These are phyloP conservation scores for Penicillium sp. DNA, from an alignment of 2,329 filamentous ascomycete species.

Conservation along the genomic window DNA sequence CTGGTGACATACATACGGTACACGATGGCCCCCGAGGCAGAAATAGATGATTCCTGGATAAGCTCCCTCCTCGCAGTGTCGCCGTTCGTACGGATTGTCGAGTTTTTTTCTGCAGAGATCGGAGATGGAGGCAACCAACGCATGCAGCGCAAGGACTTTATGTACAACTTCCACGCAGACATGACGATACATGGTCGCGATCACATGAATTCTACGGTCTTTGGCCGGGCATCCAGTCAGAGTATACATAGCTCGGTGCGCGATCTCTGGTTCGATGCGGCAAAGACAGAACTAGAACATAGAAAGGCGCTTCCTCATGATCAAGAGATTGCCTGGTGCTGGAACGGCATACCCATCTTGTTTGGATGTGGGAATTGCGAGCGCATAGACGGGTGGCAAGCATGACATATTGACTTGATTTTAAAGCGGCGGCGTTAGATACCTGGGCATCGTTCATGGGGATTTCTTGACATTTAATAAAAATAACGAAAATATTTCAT, in stretches of 20 bases:
- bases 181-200: constrained; percentile 36
- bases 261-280: constrained; percentile 42
- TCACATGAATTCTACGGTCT: constrained; percentile 37
- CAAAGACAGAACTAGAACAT: constrained; percentile 27
- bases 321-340: constrained; percentile 32
- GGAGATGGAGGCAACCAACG: constrained; percentile 40
- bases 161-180: constrained; percentile 42
- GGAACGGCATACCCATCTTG: constrained; percentile 34
- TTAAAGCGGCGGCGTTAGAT: constrained; percentile 12
- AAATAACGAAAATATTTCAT: no score
- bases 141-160: constrained; percentile 41
- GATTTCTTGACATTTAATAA: neutral
- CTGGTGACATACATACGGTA: constrained; percentile 38
- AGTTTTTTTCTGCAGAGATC: constrained; percentile 44
- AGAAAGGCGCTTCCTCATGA: constrained; percentile 32
- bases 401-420: constrained; percentile 22
- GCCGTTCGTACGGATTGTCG: constrained; percentile 38
- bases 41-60: constrained; percentile 38
- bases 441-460: constrained; percentile 1
- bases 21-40: constrained; percentile 34
- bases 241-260: constrained; percentile 32
- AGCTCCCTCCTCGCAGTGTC: constrained; percentile 40
- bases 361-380: constrained; percentile 36
- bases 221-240: constrained; percentile 27
- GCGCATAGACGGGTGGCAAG: constrained; percentile 28